A percentile compares a stretch with the other conserved stretches of the same genome.
phyloP scores from a whole-genome alignment of 106 monocot species.

The Apostasia shenzhenica region DNA sequence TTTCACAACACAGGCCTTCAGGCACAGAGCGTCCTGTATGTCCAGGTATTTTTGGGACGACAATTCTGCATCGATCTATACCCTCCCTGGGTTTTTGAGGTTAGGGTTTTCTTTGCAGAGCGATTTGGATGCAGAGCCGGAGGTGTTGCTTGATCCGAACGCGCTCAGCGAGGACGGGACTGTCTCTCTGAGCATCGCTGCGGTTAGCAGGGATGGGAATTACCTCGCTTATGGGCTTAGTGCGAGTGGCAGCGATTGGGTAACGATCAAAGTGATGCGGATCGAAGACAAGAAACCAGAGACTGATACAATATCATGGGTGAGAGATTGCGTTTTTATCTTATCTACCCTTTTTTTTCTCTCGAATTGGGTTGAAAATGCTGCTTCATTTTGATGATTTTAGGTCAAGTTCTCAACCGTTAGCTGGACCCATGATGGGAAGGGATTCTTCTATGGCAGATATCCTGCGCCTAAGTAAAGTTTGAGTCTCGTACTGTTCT shows the following conservation, averaged over 20 bases:
- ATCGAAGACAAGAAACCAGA: constrained; percentile 48
- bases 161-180: constrained; percentile 76
- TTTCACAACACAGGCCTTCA: constrained; percentile 87
- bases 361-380: not conserved
- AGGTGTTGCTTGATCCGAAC: constrained; percentile 85
- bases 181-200: constrained; percentile 34
- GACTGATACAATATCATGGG: constrained; percentile 76
- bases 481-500: not conserved
- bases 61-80: not conserved
- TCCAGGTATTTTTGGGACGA: constrained; percentile 36
- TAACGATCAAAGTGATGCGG: constrained; percentile 71
- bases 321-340: constrained; percentile 16
- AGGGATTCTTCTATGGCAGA: constrained; percentile 92
- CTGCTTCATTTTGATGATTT: constrained; percentile 4
- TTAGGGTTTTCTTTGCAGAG: constrained; percentile 24
- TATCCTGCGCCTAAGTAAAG: constrained; percentile 68
- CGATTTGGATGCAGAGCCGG: constrained; percentile 48
- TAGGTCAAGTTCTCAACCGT: constrained; percentile 92
- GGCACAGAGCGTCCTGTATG: constrained; percentile 76
- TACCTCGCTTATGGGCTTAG: constrained; percentile 84
- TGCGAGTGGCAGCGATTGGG: constrained; percentile 90
- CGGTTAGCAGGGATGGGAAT: constrained; percentile 61
- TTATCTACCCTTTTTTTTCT: not conserved
- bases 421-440: constrained; percentile 85
- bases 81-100: not conserved